phyloP scores from a whole-genome alignment of 1,284 basidiomycete species.

The Ganoderma leucocontextum region DNA sequence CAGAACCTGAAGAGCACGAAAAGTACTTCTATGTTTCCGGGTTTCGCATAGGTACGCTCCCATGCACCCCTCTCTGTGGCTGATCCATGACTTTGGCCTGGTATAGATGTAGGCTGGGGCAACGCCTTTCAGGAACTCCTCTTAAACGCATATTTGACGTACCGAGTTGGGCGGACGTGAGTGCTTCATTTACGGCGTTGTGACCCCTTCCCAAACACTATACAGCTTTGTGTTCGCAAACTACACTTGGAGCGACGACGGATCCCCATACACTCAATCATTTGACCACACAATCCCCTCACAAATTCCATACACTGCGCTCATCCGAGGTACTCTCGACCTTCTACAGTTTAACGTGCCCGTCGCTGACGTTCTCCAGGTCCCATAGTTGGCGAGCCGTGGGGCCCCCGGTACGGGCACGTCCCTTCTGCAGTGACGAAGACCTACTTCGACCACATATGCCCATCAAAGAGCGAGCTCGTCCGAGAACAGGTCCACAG shows the following conservation, averaged over 20 bases:
- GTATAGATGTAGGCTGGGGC: constrained; percentile 50
- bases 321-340: too few relatives aligned
- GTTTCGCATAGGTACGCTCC: not conserved
- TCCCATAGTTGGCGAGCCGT: constrained; percentile 49
- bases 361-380: constrained; percentile 39
- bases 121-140: constrained; percentile 63
- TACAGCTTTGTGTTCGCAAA: constrained; percentile 67
- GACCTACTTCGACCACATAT: constrained; percentile 43
- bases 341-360: too few relatives aligned
- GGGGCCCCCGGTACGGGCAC: constrained; percentile 26
- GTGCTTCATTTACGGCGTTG: constrained; percentile 29
- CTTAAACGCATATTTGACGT: constrained; percentile 56
- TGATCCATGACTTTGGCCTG: not conserved
- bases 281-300: constrained; percentile 57
- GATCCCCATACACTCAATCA: constrained; percentile 35
- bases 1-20: constrained; percentile 9
- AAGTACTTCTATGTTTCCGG: constrained; percentile 24
- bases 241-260: constrained; percentile 58
- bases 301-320: constrained; percentile 65
- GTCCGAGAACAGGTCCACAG: not conserved
- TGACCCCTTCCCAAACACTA: not conserved
- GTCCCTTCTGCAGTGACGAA: constrained; percentile 40
- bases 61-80: not conserved
- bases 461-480: not conserved
- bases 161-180: constrained; percentile 52